phyloP scores from a whole-genome alignment of 2,329 filamentous ascomycete species.

The Pseudocercospora fijiensis region DNA sequence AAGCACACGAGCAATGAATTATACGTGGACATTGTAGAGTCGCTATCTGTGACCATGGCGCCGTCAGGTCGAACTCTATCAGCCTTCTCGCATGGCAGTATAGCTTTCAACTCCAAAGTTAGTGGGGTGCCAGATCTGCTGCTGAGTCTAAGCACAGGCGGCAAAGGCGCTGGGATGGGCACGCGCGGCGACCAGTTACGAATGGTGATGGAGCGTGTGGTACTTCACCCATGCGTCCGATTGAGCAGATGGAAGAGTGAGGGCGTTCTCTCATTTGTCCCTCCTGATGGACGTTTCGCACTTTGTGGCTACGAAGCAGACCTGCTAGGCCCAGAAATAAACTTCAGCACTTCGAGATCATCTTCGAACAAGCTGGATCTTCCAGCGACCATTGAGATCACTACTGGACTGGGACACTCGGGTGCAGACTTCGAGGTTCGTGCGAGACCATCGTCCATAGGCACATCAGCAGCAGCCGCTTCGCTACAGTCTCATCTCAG shows the following conservation, averaged over 20 bases:
- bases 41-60: slow-evolving; percentile 80
- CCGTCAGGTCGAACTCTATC: slow-evolving; percentile 85
- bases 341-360: slow-evolving; percentile 26
- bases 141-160: slow-evolving; percentile 74
- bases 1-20: slow-evolving; percentile 95
- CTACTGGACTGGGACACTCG: slow-evolving; percentile 69
- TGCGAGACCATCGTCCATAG: slow-evolving; percentile 53
- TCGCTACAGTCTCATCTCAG: slow-evolving; percentile 34
- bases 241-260: slow-evolving; percentile 85
- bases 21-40: slow-evolving; percentile 94
- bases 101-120: slow-evolving; percentile 92
- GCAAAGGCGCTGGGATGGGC: slow-evolving; percentile 72
- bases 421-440: slow-evolving; percentile 89
- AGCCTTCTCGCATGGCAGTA: slow-evolving; percentile 85
- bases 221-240: slow-evolving; percentile 94
- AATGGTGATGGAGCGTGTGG: slow-evolving; percentile 74
- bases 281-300: slow-evolving; percentile 90
- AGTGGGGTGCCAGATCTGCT: slow-evolving; percentile 91
- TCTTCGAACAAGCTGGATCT: slow-evolving; percentile 61
- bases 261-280: slow-evolving; percentile 92
- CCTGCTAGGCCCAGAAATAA: slow-evolving; percentile 67
- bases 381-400: slow-evolving; percentile 78
- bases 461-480: slow-evolving; percentile 30
- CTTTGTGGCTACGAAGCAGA: slow-evolving; percentile 94
- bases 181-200: slow-evolving; percentile 45